These are phyloP conservation scores for Solanum pimpinellifolium DNA, from an alignment of 257 asterid species.

Conservation along the genomic window DNA sequence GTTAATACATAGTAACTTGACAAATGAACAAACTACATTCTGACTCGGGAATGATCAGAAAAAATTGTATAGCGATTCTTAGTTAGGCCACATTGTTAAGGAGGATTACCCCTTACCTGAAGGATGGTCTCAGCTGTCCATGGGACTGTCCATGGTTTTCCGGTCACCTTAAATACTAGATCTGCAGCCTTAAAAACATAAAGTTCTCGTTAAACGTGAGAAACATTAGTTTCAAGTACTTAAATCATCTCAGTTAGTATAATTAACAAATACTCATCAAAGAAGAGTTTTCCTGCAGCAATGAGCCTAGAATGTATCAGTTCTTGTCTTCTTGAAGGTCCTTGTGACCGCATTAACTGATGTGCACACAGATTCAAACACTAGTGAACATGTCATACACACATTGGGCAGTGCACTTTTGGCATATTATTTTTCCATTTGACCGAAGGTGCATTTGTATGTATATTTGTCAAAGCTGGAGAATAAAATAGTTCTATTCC, in stretches of 20 bases:
- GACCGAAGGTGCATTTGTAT: background rate
- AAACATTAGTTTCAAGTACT: background rate
- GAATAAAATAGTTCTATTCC: background rate
- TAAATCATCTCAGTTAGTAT: background rate
- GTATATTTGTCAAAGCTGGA: background rate
- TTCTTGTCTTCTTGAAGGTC: background rate
- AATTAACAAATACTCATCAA: background rate
- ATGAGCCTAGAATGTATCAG: background rate
- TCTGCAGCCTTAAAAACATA: constrained; percentile 34
- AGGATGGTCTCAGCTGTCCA: constrained; percentile 93
- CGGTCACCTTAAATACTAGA: constrained; percentile 32
- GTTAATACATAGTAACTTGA: background rate
- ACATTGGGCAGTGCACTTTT: background rate
- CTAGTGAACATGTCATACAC: background rate
- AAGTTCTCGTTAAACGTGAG: background rate
- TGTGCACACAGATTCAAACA: background rate
- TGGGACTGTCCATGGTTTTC: constrained; percentile 87
- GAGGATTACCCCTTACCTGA: constrained; percentile 32
- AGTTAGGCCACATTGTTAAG: background rate
- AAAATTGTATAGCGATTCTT: background rate
- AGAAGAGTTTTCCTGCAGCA: background rate
- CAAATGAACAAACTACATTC: background rate
- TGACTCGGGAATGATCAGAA: background rate
- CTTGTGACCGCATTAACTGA: background rate
- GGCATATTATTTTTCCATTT: background rate